Percentiles rank a stretch among this genome's conserved stretches.
Conservation (phyloP, 129 eudicot genomes). For the Lactuca sativa region DNA sequence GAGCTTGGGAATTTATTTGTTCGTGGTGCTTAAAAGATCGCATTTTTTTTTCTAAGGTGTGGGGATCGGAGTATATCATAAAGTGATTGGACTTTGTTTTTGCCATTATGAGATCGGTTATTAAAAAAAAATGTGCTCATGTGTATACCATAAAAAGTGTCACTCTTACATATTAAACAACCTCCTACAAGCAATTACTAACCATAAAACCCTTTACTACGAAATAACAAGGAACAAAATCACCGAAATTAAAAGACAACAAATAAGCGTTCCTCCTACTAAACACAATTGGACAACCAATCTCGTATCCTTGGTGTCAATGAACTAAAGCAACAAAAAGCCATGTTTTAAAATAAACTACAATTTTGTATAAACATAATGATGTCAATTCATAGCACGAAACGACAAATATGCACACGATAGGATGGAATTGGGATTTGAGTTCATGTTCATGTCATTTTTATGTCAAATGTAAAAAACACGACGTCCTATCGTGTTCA, state of each 20-base stretch:
- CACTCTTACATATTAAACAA: neutral
- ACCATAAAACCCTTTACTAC: constrained; percentile 2
- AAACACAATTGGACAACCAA: constrained; percentile 49
- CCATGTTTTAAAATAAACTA: constrained; percentile 45
- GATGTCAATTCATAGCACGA: constrained; percentile 32
- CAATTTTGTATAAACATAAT: neutral
- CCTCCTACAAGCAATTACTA: neutral
- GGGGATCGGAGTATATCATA: too few relatives aligned
- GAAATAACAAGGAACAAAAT: constrained; percentile 28
- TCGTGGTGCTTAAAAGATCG: too few relatives aligned
- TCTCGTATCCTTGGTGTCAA: constrained; percentile 48
- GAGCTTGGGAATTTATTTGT: too few relatives aligned
- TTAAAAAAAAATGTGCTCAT: too few relatives aligned
- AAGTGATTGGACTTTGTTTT: too few relatives aligned
- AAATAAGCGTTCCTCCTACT: constrained; percentile 44
- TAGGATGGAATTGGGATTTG: too few relatives aligned
- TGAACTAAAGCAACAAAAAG: constrained; percentile 45
- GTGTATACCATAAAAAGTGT: neutral
- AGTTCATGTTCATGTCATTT: too few relatives aligned
- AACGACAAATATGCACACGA: too few relatives aligned
- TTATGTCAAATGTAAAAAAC: too few relatives aligned
- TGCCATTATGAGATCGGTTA: too few relatives aligned
- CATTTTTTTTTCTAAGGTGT: too few relatives aligned
- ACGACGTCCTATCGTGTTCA: too few relatives aligned
- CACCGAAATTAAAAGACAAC: constrained; percentile 24